phyloP scores from a whole-genome alignment of 345 rosid genomes.

The Dipteronia sinensis region DNA sequence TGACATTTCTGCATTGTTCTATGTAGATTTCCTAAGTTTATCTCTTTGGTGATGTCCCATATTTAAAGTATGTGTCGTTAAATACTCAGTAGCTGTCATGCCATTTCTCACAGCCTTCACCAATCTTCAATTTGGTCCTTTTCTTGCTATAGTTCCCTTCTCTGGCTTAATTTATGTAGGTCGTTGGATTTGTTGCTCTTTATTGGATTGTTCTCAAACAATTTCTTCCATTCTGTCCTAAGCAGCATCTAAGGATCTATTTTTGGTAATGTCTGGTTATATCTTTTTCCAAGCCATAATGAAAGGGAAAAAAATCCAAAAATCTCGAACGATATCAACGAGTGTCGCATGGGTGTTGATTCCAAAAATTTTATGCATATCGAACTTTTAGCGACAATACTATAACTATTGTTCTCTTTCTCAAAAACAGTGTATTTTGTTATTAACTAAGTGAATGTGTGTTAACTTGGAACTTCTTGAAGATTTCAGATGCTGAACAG shows the following conservation, averaged over 20 bases:
- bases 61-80: neutral
- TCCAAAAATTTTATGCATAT: neutral
- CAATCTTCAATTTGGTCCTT: neutral
- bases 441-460: neutral
- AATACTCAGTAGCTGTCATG: neutral
- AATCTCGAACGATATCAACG: neutral
- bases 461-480: neutral
- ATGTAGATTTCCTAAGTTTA: neutral
- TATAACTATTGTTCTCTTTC: neutral
- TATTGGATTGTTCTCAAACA: neutral
- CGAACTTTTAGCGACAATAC: neutral
- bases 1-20: neutral
- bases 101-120: neutral
- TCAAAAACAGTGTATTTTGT: neutral
- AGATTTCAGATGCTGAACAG: slow-evolving; percentile 40
- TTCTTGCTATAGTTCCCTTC: neutral
- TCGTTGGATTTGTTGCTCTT: neutral
- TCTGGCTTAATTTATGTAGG: neutral
- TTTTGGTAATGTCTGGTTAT: neutral
- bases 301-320: neutral
- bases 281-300: neutral
- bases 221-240: neutral
- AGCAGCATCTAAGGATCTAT: neutral
- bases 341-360: neutral
- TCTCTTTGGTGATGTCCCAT: neutral